Conservation (phyloP, 1,284 basidiomycete genomes). For the Ganoderma boninense region DNA sequence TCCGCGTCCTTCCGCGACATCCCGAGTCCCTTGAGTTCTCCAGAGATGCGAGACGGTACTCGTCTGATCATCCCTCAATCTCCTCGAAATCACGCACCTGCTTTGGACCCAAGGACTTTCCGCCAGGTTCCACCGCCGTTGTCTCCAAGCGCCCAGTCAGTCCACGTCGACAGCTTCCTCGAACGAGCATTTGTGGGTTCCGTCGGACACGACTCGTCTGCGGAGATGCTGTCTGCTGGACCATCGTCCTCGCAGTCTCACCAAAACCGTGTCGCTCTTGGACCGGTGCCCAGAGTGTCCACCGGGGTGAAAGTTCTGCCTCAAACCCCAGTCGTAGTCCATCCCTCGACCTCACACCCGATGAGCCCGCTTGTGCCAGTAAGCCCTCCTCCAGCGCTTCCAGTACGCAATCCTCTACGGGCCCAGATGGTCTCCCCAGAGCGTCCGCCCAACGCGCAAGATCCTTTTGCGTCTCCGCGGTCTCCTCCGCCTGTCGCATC, state of each 20-base stretch:
- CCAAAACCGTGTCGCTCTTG: slow-evolving; percentile 29
- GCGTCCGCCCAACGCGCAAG: not conserved
- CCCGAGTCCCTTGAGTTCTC: slow-evolving; percentile 26
- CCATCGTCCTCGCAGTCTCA: slow-evolving; percentile 38
- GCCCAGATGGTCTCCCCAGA: not conserved
- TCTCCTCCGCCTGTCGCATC: slow-evolving; percentile 8
- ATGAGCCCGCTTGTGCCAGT: not conserved
- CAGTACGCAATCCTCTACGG: not conserved
- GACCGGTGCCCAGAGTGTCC: slow-evolving; percentile 22
- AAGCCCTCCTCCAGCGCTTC: not conserved
- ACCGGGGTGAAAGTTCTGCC: slow-evolving; percentile 15
- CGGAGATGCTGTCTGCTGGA: slow-evolving; percentile 25
- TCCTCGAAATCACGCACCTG: not conserved
- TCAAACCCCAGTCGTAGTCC: slow-evolving; percentile 17
- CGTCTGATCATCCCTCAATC: not conserved
- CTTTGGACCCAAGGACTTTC: not conserved
- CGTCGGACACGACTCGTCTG: slow-evolving; percentile 33
- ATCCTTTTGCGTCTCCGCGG: not conserved
- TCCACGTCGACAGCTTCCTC: slow-evolving; percentile 39
- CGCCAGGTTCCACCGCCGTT: slow-evolving; percentile 5
- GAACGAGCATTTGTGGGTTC: slow-evolving; percentile 36
- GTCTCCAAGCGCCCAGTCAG: slow-evolving; percentile 21
- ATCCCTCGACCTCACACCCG: not conserved
- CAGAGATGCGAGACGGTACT: slow-evolving; percentile 11
- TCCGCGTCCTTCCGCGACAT: slow-evolving; percentile 26